Conservation (phyloP, 2,329 filamentous ascomycete species). For the Phaeosphaeriaceae sp. region DNA sequence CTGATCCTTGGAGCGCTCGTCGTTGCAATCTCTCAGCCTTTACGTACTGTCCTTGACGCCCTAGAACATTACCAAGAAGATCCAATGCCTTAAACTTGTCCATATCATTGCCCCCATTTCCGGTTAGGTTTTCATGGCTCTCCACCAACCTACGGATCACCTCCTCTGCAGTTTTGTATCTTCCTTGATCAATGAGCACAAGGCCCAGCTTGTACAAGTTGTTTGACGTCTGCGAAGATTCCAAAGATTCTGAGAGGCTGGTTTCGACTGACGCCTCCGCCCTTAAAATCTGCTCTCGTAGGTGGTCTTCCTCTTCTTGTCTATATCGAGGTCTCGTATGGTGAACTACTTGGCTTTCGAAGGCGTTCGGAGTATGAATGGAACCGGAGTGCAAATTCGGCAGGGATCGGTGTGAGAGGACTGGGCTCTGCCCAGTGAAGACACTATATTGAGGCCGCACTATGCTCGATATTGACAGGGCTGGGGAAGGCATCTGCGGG, state of each 20-base stretch:
- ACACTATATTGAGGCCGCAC: conserved; percentile 17
- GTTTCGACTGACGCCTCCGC: no score
- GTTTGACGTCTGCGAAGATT: no score
- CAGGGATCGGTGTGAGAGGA: conserved; percentile 15
- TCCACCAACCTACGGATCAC: no score
- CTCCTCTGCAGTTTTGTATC: no score
- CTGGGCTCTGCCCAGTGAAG: conserved; percentile 24
- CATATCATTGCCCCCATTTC: conserved; percentile 5
- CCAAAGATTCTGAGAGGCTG: no score
- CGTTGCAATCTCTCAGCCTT: conserved; percentile 15
- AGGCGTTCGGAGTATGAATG: no score
- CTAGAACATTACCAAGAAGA: conserved; percentile 16
- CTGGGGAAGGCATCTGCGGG: conserved; percentile 16
- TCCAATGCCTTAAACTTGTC: conserved; percentile 13
- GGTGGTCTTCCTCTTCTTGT: no score
- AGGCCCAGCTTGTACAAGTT: no score
- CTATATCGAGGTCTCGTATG: no score
- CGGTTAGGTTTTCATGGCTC: neutral
- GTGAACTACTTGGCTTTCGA: no score
- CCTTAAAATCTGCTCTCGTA: no score
- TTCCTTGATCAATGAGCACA: no score
- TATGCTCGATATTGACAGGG: conserved; percentile 24
- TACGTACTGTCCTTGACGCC: conserved; percentile 13
- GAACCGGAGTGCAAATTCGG: neutral
- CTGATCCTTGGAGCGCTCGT: neutral